These are phyloP conservation scores for Ostreobium quekettii DNA, from an alignment of 139 green algal genomes.

Conservation along the genomic window DNA sequence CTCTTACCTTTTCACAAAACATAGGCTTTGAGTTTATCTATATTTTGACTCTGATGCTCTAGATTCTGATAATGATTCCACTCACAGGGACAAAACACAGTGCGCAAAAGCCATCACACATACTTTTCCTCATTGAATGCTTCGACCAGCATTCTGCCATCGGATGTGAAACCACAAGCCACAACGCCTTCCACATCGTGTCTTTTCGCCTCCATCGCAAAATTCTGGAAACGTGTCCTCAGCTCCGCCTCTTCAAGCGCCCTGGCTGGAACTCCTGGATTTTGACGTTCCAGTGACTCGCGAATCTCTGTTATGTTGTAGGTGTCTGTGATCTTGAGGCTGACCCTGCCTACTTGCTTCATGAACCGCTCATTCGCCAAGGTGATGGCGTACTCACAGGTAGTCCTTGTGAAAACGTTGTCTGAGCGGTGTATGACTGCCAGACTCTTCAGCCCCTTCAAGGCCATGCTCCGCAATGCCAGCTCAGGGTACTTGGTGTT, in stretches of 20 bases:
- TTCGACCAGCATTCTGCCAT: conserved; percentile 7
- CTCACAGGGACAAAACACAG: not conserved
- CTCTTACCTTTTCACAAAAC: too few species aligned
- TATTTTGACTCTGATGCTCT: too few species aligned
- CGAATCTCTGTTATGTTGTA: too few species aligned
- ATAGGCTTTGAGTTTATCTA: too few species aligned
- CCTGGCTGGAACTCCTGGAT: too few species aligned
- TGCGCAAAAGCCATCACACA: not conserved
- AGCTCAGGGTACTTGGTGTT: conserved; percentile 11
- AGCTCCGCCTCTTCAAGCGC: too few species aligned
- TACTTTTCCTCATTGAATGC: conserved; percentile 13
- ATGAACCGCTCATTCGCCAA: too few species aligned
- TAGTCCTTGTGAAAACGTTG: conserved; percentile 6
- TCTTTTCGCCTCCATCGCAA: not conserved
- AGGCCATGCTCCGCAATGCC: not conserved
- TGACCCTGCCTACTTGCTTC: too few species aligned
- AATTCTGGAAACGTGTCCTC: too few species aligned
- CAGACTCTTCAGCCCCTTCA: not conserved
- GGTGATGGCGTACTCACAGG: conserved; percentile 1
- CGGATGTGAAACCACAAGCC: not conserved
- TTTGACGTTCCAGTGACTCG: too few species aligned
- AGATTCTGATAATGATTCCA: too few species aligned
- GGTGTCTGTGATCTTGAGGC: too few species aligned
- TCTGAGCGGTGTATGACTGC: not conserved
- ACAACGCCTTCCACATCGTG: conserved; percentile 4